phyloP scores from a whole-genome alignment of 208 protist genomes.

The Crithidia fasciculata region DNA sequence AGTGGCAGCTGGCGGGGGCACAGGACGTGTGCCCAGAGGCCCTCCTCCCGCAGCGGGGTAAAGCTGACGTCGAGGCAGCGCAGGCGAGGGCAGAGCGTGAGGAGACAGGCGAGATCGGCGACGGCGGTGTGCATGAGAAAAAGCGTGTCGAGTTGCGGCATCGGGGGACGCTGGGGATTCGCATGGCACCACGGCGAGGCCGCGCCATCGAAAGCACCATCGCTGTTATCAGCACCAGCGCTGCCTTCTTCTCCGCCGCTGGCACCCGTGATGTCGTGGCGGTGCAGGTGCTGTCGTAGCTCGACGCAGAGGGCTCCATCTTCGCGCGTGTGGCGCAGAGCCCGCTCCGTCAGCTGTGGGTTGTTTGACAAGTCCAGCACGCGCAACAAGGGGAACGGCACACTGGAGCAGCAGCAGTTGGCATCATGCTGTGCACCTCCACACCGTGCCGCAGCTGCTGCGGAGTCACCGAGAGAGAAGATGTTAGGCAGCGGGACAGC shows the following conservation, averaged over 20 bases:
- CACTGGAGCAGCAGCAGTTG: no score
- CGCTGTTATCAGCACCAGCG: not conserved
- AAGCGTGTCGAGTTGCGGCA: conserved; percentile 11
- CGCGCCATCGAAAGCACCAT: not conserved
- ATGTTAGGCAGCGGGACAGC: not conserved
- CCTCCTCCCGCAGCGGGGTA: conserved; percentile 9
- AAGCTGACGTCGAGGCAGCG: conserved; percentile 26
- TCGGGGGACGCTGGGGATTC: not conserved
- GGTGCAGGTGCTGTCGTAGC: not conserved
- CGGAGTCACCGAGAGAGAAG: not conserved
- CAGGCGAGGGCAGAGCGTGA: conserved; percentile 18
- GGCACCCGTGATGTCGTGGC: not conserved
- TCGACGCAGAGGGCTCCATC: not conserved
- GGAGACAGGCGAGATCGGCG: conserved; percentile 2
- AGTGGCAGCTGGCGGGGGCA: not conserved
- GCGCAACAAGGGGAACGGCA: not conserved
- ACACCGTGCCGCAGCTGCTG: not conserved
- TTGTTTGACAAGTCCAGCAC: conserved; percentile 32
- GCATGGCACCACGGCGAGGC: not conserved
- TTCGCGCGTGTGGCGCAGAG: not conserved
- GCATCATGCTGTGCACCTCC: not conserved
- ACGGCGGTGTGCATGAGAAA: conserved; percentile 33
- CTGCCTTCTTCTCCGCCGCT: not conserved
- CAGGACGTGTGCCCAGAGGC: conserved; percentile 17
- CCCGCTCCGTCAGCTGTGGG: conserved; percentile 22